Conservation (phyloP, 1,284 basidiomycete genomes). For the Irpex sp. region DNA sequence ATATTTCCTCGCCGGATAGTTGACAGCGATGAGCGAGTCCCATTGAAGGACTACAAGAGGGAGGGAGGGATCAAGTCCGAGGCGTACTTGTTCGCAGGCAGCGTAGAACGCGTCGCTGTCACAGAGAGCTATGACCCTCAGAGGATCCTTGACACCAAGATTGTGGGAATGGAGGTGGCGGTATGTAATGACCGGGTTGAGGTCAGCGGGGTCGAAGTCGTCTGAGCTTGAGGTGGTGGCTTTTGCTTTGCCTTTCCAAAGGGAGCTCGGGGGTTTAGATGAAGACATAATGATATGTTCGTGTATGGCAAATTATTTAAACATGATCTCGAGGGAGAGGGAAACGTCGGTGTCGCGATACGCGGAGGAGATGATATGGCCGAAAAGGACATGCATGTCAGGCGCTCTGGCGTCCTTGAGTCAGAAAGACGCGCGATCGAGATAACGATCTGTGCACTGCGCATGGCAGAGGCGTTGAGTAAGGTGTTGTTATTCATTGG, state of each 20-base stretch:
- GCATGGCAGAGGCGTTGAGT: background rate
- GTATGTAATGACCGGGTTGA: constrained; percentile 67
- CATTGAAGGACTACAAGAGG: constrained; percentile 94
- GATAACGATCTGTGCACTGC: background rate
- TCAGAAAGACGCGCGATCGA: background rate
- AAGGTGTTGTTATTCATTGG: background rate
- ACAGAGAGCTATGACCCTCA: constrained; percentile 83
- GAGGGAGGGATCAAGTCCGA: constrained; percentile 67
- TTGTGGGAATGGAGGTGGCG: constrained; percentile 63
- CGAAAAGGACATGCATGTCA: background rate
- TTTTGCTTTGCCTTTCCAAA: constrained; percentile 52
- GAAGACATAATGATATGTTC: background rate
- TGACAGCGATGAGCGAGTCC: constrained; percentile 89
- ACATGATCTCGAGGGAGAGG: background rate
- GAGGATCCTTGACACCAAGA: constrained; percentile 63
- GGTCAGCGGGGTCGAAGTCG: constrained; percentile 44
- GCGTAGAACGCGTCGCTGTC: constrained; percentile 95
- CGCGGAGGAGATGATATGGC: background rate
- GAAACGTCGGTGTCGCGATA: background rate
- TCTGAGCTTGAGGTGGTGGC: constrained; percentile 26
- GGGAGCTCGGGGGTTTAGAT: constrained; percentile 4
- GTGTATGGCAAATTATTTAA: background rate
- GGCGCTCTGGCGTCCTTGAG: background rate
- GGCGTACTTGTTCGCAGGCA: constrained; percentile 84
- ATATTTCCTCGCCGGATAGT: constrained; percentile 89